Percentiles rank a stretch among this genome's conserved stretches.
Conservation (phyloP, 306 rosid species). For the Lathyrus aphaca region DNA sequence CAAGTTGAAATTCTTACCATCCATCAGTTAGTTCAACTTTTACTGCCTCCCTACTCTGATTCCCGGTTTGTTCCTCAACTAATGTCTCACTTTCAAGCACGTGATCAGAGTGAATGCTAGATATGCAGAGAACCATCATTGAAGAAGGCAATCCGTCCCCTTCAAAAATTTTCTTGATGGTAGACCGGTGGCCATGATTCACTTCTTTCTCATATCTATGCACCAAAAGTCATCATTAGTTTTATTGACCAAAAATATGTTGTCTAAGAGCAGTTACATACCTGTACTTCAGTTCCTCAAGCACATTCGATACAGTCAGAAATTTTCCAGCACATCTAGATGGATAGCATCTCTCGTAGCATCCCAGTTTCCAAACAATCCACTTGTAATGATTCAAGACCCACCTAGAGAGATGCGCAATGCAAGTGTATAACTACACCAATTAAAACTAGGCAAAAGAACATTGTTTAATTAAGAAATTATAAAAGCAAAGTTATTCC, state of each 20-base stretch:
- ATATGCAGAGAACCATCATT: constrained; percentile 82
- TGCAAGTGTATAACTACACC: constrained; percentile 29
- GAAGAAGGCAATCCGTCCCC: constrained; percentile 85
- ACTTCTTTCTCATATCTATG: constrained; percentile 92
- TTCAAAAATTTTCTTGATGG: constrained; percentile 82
- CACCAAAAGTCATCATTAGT: constrained; percentile 21
- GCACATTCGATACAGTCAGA: constrained; percentile 70
- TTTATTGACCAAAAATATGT: constrained; percentile 36
- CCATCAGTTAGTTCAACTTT: constrained; percentile 87
- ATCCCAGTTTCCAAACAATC: constrained; percentile 95
- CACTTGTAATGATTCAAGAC: constrained; percentile 86
- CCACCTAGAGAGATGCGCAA: constrained; percentile 65
- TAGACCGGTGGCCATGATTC: constrained; percentile 83
- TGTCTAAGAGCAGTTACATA: constrained; percentile 37
- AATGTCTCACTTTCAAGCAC: constrained; percentile 44
- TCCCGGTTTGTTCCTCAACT: constrained; percentile 34
- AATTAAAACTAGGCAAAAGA: constrained; percentile 23
- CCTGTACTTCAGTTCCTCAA: constrained; percentile 96
- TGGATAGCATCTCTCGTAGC: constrained; percentile 73
- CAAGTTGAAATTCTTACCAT: constrained; percentile 49
- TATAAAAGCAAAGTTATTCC: constrained; percentile 26
- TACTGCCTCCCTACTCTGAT: constrained; percentile 45
- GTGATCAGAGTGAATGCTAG: constrained; percentile 58
- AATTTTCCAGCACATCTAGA: constrained; percentile 55
- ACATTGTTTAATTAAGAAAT: constrained; percentile 2